Conservation (phyloP, 106 monocot species). For the Phalaenopsis aphrodite region DNA sequence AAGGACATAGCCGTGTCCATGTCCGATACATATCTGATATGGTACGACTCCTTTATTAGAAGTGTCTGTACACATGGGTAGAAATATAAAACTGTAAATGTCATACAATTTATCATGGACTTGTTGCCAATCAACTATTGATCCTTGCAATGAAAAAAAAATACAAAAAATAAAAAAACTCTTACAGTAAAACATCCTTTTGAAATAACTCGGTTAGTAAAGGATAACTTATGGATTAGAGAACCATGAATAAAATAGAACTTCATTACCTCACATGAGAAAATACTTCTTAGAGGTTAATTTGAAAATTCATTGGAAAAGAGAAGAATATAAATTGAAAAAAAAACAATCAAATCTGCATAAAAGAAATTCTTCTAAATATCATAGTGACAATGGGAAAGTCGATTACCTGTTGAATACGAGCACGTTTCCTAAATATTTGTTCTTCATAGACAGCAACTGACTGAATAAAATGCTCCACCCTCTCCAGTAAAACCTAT, state of each 20-base stretch:
- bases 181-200: background rate
- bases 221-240: background rate
- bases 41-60: too few relatives aligned
- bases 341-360: background rate
- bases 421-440: slow-evolving; percentile 84
- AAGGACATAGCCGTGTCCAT: too few relatives aligned
- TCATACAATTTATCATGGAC: background rate
- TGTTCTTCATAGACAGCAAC: slow-evolving; percentile 83
- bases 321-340: background rate
- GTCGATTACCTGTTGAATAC: slow-evolving; percentile 64
- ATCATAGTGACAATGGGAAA: background rate
- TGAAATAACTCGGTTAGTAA: background rate
- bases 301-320: background rate
- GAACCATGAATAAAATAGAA: background rate
- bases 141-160: background rate
- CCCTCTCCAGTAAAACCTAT: slow-evolving; percentile 72
- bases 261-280: background rate
- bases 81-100: background rate
- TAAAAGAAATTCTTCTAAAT: background rate
- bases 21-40: too few relatives aligned
- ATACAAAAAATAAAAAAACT: background rate
- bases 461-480: slow-evolving; percentile 91
- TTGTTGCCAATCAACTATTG: background rate
- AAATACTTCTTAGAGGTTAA: background rate
- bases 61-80: background rate